Percentiles rank a stretch among this genome's conserved stretches.
Conservation (phyloP, 805 yeast species). For the Metschnikowia lunata region DNA sequence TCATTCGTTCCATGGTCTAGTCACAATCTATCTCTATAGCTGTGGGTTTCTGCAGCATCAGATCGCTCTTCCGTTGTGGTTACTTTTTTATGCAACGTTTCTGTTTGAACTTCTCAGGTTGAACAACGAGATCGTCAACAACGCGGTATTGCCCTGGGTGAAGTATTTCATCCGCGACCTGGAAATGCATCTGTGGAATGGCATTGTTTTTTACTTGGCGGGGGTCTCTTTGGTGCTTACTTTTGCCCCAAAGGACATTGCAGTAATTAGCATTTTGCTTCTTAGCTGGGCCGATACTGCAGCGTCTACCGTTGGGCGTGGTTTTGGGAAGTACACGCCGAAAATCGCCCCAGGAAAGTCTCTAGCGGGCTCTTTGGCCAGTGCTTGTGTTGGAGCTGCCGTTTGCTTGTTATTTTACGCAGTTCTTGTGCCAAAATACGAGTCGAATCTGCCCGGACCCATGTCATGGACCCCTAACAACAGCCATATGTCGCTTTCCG, state of each 20-base stretch:
- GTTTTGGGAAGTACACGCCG: constrained; percentile 80
- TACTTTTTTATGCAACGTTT: constrained; percentile 54
- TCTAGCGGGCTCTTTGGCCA: constrained; percentile 86
- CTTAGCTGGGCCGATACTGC: constrained; percentile 98
- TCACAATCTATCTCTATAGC: constrained; percentile 71
- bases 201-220: constrained; percentile 80
- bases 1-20: constrained; percentile 84
- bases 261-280: constrained; percentile 68
- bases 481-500: constrained; percentile 50
- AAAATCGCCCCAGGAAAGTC: constrained; percentile 71
- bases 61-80: constrained; percentile 56
- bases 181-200: constrained; percentile 71
- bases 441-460: constrained; percentile 51
- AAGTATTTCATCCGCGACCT: constrained; percentile 84
- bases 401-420: constrained; percentile 71
- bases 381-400: constrained; percentile 66
- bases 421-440: constrained; percentile 58
- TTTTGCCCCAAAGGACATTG: constrained; percentile 74
- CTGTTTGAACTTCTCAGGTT: constrained; percentile 67
- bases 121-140: constrained; percentile 56
- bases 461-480: constrained; percentile 64
- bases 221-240: constrained; percentile 73
- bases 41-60: constrained; percentile 51
- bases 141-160: constrained; percentile 56
- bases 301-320: constrained; percentile 90